These are phyloP conservation scores for Rhodamnia argentea DNA, from an alignment of 345 rosid genomes.

Conservation along the genomic window DNA sequence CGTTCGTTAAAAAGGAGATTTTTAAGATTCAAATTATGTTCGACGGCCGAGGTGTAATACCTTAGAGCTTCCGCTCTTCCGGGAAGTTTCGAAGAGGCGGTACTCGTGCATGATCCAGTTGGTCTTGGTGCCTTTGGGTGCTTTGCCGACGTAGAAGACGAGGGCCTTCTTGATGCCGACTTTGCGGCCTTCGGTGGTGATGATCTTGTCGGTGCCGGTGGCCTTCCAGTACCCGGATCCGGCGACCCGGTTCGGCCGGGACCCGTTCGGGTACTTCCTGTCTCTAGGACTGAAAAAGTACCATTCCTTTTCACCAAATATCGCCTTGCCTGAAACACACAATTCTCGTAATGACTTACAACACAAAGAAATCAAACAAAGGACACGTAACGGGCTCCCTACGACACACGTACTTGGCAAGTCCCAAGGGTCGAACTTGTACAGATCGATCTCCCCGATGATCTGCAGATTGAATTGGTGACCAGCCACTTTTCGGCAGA, in stretches of 20 bases:
- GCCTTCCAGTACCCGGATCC: conserved; percentile 99
- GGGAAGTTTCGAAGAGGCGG: conserved; percentile 46
- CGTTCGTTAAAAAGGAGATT: background rate
- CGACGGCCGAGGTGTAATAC: conserved; percentile 7
- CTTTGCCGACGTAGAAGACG: conserved; percentile 86
- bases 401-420: conserved; percentile 47
- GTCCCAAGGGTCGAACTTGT: conserved; percentile 89
- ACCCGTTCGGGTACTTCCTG: conserved; percentile 89
- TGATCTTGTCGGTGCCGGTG: conserved; percentile 85
- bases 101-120: conserved; percentile 99
- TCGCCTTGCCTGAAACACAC: conserved; percentile 51
- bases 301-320: conserved; percentile 95
- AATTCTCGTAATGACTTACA: background rate
- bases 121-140: conserved; percentile 91
- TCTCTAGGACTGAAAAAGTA: conserved; percentile 92
- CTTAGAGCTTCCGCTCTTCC: conserved; percentile 62
- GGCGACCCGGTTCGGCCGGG: conserved; percentile 88
- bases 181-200: conserved; percentile 57
- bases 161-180: conserved; percentile 93
- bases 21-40: background rate
- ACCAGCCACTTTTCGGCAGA: conserved; percentile 78
- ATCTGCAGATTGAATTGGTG: conserved; percentile 57
- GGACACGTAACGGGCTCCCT: too few relatives aligned
- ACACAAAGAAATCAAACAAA: background rate
- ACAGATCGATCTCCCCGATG: conserved; percentile 81